Conservation (phyloP, 176 grass and related monocot genomes). For the Raddia distichophylla region DNA sequence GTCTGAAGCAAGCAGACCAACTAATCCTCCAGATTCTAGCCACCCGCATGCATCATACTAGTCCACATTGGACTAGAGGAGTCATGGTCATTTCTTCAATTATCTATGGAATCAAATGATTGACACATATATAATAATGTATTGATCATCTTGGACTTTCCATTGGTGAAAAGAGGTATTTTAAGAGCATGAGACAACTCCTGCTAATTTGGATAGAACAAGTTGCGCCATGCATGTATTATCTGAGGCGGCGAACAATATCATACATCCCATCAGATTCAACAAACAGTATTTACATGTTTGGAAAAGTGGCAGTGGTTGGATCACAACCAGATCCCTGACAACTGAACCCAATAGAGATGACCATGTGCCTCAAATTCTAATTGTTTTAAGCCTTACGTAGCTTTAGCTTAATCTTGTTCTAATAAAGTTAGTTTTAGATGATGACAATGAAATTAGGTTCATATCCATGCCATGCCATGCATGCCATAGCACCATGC, state of each 20-base stretch:
- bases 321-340: slow-evolving; percentile 19
- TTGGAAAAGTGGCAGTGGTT: slow-evolving; percentile 38
- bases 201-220: slow-evolving; percentile 20
- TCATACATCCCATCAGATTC: slow-evolving; percentile 6
- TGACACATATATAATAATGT: neutral
- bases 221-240: neutral
- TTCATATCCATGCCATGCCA: neutral
- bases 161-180: neutral
- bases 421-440: neutral
- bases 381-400: neutral
- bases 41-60: neutral
- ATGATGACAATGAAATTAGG: slow-evolving; percentile 5
- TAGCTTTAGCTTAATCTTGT: neutral
- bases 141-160: neutral
- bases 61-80: slow-evolving; percentile 20
- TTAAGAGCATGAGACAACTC: slow-evolving; percentile 11
- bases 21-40: slow-evolving; percentile 29
- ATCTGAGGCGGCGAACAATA: slow-evolving; percentile 17
- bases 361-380: slow-evolving; percentile 26
- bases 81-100: slow-evolving; percentile 7
- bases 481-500: no score
- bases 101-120: slow-evolving; percentile 4
- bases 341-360: slow-evolving; percentile 12
- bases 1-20: slow-evolving; percentile 38
- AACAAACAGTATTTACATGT: slow-evolving; percentile 45